phyloP scores from a whole-genome alignment of 805 yeast genomes.

The Teunomyces kruisii region DNA sequence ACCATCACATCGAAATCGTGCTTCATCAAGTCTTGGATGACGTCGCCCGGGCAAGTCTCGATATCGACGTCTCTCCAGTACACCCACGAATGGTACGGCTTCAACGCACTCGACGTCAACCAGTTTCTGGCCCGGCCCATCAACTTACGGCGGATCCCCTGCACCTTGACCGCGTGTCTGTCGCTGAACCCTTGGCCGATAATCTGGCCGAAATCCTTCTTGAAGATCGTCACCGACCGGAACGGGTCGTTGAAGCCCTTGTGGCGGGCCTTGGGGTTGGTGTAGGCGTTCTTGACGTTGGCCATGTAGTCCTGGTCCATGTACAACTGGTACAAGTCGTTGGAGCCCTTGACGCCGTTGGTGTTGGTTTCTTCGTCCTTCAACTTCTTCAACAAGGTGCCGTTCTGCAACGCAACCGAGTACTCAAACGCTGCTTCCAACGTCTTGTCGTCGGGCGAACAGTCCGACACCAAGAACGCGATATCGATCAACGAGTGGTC shows the following conservation, averaged over 20 bases:
- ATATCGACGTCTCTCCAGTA: conserved; percentile 90
- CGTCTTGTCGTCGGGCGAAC: conserved; percentile 67
- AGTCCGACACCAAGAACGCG: conserved; percentile 79
- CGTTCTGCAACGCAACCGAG: conserved; percentile 67
- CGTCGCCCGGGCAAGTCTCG: conserved; percentile 77
- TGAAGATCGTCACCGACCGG: conserved; percentile 75
- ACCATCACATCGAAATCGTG: conserved; percentile 68
- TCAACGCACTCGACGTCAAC: conserved; percentile 70
- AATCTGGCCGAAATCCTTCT: conserved; percentile 79
- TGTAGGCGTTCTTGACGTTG: conserved; percentile 56
- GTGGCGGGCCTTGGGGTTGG: conserved; percentile 59
- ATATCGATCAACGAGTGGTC: conserved; percentile 78
- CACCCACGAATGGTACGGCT: conserved; percentile 88
- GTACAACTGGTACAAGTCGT: conserved; percentile 64
- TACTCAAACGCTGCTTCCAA: conserved; percentile 64
- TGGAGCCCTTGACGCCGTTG: conserved; percentile 49
- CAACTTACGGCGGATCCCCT: conserved; percentile 77
- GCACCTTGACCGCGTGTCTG: conserved; percentile 81
- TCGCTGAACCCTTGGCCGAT: conserved; percentile 86
- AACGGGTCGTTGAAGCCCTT: conserved; percentile 64
- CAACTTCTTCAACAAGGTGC: conserved; percentile 54
- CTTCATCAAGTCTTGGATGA: conserved; percentile 72
- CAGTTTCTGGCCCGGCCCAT: conserved; percentile 90
- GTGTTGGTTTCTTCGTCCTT: conserved; percentile 40
- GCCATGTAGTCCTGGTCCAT: conserved; percentile 66